Evolutionary conservation across 2,329 filamentous ascomycete genomes (phyloP), one percentile per base, ranked within the genome.

Genomic region (Zopfia rhizophila): DNA sequence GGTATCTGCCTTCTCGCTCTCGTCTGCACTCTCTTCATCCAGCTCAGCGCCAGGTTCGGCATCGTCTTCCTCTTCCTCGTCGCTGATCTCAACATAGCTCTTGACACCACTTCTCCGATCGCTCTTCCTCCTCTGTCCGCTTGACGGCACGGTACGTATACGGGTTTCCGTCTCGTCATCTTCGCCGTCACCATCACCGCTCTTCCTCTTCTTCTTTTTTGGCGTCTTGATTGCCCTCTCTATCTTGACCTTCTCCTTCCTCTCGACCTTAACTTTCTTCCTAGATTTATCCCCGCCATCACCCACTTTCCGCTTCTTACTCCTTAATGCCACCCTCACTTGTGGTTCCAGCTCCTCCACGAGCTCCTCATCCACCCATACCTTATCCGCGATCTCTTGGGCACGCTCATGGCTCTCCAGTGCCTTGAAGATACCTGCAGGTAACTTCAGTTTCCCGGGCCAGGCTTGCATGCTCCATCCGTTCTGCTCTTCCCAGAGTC

Each of bases 381-480:
- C 87, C 77, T 88, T 95, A 69, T 91, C 87, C 0, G 92, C 91
- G 63, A 96, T 91, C 61, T 90, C 84, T 64, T 94, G 89, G 1
- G 92, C 92, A 36, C 85, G 82, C 21, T 87, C 83, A 61, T 95
- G 91, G 51, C 83, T 90, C 14, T 86, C 82, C 54, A 97, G 81
- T 3, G 85, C 79, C 12, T 82, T 81, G 70, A 94, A 97, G 12
- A 97, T 80, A 1, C 88, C 88, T 19, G 84, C 82, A 0, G 94
- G 92, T 47, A 97, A 75, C 12, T 89, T 86, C 48, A 94, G 82
- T 72, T 95, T 95, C 30, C 83, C 85, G 0, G 91, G 84, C 70
- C 87, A 95, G 1, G 89, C 87, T 65, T 94, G 89, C 66, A 97
- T 87, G 29, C 83, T 87, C 87, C 93, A 97, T 29, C 86, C 87